Percentiles rank a stretch among this genome's conserved stretches.
Conservation (phyloP, 140 eudicot genomes). For the Flaveria floridana region DNA sequence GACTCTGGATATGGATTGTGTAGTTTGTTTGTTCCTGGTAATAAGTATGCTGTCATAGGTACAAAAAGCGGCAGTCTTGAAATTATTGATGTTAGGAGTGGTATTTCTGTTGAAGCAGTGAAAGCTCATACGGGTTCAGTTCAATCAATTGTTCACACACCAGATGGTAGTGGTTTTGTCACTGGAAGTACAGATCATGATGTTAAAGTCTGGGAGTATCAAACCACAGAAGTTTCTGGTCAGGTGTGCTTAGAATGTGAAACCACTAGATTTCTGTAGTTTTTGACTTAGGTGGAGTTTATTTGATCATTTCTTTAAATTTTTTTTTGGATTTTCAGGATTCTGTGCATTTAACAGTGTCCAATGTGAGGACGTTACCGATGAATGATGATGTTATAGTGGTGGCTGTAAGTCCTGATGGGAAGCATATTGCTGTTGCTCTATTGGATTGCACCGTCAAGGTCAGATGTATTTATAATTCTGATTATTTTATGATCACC, state of each 20-base stretch:
- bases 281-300: neutral
- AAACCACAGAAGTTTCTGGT: slow-evolving; percentile 50
- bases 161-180: slow-evolving; percentile 84
- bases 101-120: slow-evolving; percentile 71
- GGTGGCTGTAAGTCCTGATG: slow-evolving; percentile 75
- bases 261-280: neutral
- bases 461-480: slow-evolving; percentile 40
- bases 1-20: slow-evolving; percentile 93
- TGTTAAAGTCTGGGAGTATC: slow-evolving; percentile 95
- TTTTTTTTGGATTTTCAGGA: slow-evolving; percentile 44
- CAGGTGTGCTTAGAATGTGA: slow-evolving; percentile 48
- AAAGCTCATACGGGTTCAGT: slow-evolving; percentile 85
- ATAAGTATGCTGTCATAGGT: slow-evolving; percentile 80
- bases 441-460: slow-evolving; percentile 78
- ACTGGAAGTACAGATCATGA: slow-evolving; percentile 92
- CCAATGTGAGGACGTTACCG: slow-evolving; percentile 56
- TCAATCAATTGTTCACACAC: slow-evolving; percentile 60
- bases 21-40: slow-evolving; percentile 84
- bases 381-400: slow-evolving; percentile 90
- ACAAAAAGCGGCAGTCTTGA: slow-evolving; percentile 76
- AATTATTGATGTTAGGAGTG: slow-evolving; percentile 81
- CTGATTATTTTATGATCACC: neutral
- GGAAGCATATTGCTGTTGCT: slow-evolving; percentile 82
- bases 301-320: neutral
- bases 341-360: slow-evolving; percentile 56